phyloP scores from a whole-genome alignment of 2,329 filamentous ascomycete species.

The Biscogniauxia mediterranea region DNA sequence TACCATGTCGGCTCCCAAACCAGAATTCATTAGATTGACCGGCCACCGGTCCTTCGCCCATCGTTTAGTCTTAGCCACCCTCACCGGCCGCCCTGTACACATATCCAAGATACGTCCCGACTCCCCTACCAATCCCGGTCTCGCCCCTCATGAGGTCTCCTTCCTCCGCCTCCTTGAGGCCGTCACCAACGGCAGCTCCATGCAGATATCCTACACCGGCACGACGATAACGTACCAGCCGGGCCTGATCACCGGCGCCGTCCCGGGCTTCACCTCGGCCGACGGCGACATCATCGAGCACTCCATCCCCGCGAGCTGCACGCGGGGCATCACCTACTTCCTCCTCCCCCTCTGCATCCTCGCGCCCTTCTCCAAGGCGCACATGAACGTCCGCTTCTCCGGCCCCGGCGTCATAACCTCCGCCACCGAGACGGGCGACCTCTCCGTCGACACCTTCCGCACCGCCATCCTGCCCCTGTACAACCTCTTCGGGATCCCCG shows the following conservation, averaged over 20 bases:
- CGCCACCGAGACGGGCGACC: slow-evolving; percentile 78
- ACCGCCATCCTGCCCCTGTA: slow-evolving; percentile 90
- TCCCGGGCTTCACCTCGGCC: slow-evolving; percentile 69
- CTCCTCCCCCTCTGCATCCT: slow-evolving; percentile 84
- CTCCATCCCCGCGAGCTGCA: slow-evolving; percentile 72
- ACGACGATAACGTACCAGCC: slow-evolving; percentile 91
- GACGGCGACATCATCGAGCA: slow-evolving; percentile 76
- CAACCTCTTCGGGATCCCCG: slow-evolving; percentile 80
- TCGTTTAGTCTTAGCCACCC: slow-evolving; percentile 83
- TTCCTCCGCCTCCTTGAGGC: slow-evolving; percentile 92
- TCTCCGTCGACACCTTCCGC: slow-evolving; percentile 89
- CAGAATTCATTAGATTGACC: slow-evolving; percentile 71
- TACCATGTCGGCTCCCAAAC: slow-evolving; percentile 34
- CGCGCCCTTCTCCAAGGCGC: slow-evolving; percentile 88
- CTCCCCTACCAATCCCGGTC: slow-evolving; percentile 82
- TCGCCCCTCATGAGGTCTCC: slow-evolving; percentile 90
- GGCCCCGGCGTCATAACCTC: slow-evolving; percentile 92
- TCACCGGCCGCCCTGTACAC: slow-evolving; percentile 85
- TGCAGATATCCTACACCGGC: slow-evolving; percentile 95
- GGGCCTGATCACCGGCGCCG: slow-evolving; percentile 84
- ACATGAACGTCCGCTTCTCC: slow-evolving; percentile 85
- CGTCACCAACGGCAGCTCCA: slow-evolving; percentile 89
- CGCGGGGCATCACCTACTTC: slow-evolving; percentile 86
- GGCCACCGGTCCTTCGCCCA: slow-evolving; percentile 80
- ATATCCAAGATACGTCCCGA: slow-evolving; percentile 91